Conservation (phyloP, 768 basidiomycete species). For the Chalciporus pseudorubinellus region DNA sequence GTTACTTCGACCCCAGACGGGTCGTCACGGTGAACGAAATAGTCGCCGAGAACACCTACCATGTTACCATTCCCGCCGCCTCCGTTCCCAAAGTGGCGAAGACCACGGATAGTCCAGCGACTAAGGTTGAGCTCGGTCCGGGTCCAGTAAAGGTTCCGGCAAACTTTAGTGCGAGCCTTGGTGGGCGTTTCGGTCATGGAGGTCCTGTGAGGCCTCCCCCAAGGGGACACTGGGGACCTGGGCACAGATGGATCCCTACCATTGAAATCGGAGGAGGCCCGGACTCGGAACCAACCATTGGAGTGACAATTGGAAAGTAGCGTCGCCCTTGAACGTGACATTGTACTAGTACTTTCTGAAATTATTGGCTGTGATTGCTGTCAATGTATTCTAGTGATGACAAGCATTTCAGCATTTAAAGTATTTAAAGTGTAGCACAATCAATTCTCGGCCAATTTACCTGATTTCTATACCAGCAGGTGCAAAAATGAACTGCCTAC, state of each 20-base stretch:
- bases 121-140: conserved; percentile 24
- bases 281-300: too few relatives aligned
- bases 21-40: conserved; percentile 34
- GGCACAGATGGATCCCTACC: conserved; percentile 18
- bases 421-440: too few relatives aligned
- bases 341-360: background rate
- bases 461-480: too few relatives aligned
- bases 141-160: conserved; percentile 11
- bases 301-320: conserved; percentile 27
- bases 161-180: conserved; percentile 11
- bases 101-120: background rate
- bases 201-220: too few relatives aligned
- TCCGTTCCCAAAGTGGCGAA: conserved; percentile 17
- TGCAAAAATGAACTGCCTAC: too few relatives aligned
- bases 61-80: conserved; percentile 22
- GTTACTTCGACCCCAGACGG: conserved; percentile 28
- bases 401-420: too few relatives aligned
- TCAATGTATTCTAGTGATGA: conserved; percentile 4
- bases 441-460: too few relatives aligned
- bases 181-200: too few relatives aligned
- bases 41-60: conserved; percentile 24
- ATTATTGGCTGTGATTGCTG: background rate
- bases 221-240: conserved; percentile 7
- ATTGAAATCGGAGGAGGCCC: conserved; percentile 18
- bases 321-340: conserved; percentile 2